These are phyloP conservation scores for Gleditsia sinensis DNA, from an alignment of 306 rosid species.

Conservation along the genomic window DNA sequence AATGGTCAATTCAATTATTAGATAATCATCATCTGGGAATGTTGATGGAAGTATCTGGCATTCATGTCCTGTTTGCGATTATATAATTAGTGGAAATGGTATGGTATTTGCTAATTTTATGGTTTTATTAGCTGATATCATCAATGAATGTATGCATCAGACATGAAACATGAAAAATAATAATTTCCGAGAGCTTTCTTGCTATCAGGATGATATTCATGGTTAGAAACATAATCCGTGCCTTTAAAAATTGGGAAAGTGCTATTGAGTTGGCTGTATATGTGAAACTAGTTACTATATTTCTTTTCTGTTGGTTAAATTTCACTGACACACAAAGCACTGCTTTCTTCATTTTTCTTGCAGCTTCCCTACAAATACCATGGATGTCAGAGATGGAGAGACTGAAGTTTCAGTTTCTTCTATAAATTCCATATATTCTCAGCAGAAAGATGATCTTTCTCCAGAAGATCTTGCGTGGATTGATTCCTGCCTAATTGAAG, in stretches of 20 bases:
- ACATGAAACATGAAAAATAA: constrained; percentile 15
- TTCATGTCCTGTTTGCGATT: not conserved
- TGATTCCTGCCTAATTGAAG: constrained; percentile 63
- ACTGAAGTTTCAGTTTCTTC: constrained; percentile 34
- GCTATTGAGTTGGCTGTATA: not conserved
- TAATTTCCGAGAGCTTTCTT: not conserved
- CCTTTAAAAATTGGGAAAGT: not conserved
- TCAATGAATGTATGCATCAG: constrained; percentile 20
- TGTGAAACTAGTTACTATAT: not conserved
- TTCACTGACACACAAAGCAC: not conserved
- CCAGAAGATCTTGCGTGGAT: constrained; percentile 76
- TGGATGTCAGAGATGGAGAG: constrained; percentile 33
- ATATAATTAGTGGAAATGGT: not conserved
- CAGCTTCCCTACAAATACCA: constrained; percentile 27
- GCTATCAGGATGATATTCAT: not conserved
- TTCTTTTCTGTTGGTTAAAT: not conserved
- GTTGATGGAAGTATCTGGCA: not conserved
- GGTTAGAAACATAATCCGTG: not conserved
- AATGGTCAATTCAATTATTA: constrained; percentile 6
- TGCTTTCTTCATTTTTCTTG: constrained; percentile 20
- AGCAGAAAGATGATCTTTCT: constrained; percentile 41
- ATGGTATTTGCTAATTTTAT: constrained; percentile 1
- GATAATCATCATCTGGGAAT: not conserved
- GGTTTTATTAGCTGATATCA: constrained; percentile 9
- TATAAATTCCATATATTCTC: constrained; percentile 13